Evolutionary conservation across 768 basidiomycete genomes (phyloP).

Genomic region (Amanita jacksonii): DNA sequence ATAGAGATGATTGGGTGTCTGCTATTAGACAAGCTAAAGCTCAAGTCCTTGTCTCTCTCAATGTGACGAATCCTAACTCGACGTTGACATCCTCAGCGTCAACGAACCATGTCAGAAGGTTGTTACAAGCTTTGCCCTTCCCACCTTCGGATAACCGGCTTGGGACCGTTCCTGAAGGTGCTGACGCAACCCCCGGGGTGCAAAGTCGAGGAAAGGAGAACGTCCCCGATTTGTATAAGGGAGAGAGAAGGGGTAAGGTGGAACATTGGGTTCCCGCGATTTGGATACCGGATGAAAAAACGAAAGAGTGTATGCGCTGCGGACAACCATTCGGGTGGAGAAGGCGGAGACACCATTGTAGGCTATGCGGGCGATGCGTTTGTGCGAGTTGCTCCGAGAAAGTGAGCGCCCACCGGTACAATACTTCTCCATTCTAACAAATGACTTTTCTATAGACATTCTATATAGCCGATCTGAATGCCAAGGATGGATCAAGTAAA

Average conservation of each 20-base stretch:
- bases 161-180: slow-evolving; percentile 18
- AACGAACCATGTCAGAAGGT: slow-evolving; percentile 64
- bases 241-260: slow-evolving; percentile 38
- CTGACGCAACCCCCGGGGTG: not conserved
- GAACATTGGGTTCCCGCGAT: slow-evolving; percentile 86
- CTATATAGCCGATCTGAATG: slow-evolving; percentile 54
- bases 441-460: slow-evolving; percentile 52
- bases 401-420: slow-evolving; percentile 32
- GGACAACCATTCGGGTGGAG: slow-evolving; percentile 67
- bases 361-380: slow-evolving; percentile 79
- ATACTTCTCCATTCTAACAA: not conserved
- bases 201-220: not conserved
- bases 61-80: slow-evolving; percentile 66
- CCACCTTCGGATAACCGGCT: slow-evolving; percentile 42
- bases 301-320: slow-evolving; percentile 82
- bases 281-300: slow-evolving; percentile 85
- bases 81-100: slow-evolving; percentile 73
- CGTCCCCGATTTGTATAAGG: slow-evolving; percentile 7
- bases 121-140: slow-evolving; percentile 66
- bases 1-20: slow-evolving; percentile 56
- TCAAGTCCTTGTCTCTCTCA: slow-evolving; percentile 59
- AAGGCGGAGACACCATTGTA: slow-evolving; percentile 76
- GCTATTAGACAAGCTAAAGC: slow-evolving; percentile 64
- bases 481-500: slow-evolving; percentile 35
- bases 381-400: slow-evolving; percentile 77